Percentiles rank a stretch among this genome's conserved stretches.
These are phyloP conservation scores for Cytospora schulzeri DNA, from an alignment of 2,329 filamentous ascomycete species.

Conservation along the genomic window DNA sequence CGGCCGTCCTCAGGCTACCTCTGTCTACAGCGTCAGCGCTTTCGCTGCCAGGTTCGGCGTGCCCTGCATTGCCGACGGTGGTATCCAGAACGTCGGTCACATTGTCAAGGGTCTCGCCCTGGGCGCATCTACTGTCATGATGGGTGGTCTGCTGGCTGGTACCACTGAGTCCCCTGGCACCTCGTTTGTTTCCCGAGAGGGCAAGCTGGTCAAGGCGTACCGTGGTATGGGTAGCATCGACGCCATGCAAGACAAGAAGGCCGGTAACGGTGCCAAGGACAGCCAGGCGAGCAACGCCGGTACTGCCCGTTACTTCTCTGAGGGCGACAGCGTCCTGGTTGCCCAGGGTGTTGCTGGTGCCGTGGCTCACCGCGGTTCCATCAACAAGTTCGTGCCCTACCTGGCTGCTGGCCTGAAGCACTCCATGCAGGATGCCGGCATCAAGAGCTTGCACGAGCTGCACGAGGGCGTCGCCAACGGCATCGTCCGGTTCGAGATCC, in stretches of 20 bases:
- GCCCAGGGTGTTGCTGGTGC: constrained; percentile 93
- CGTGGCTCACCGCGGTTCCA: constrained; percentile 77
- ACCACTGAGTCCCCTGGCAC: constrained; percentile 97
- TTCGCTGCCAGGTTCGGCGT: constrained; percentile 95
- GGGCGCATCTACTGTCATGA: constrained; percentile 96
- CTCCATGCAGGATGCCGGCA: constrained; percentile 93
- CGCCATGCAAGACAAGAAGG: constrained; percentile 99
- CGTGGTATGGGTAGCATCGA: constrained; percentile 99
- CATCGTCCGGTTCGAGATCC: constrained; percentile 85
- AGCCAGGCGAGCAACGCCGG: constrained; percentile 85
- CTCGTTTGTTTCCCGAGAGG: constrained; percentile 93
- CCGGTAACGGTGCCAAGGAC: constrained; percentile 71
- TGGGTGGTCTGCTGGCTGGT: constrained; percentile 95
- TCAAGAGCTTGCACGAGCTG: constrained; percentile 76
- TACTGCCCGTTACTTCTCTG: constrained; percentile 97
- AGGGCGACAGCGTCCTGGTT: constrained; percentile 91
- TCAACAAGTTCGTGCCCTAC: constrained; percentile 96
- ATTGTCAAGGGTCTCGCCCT: constrained; percentile 97
- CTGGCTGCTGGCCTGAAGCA: constrained; percentile 95
- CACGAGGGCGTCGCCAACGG: constrained; percentile 75
- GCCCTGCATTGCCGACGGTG: constrained; percentile 96
- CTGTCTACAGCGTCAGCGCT: constrained; percentile 84
- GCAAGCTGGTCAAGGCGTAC: constrained; percentile 98
- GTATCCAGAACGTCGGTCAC: constrained; percentile 97
- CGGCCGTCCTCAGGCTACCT: constrained; percentile 90